These are phyloP conservation scores for Pseudogymnoascus sp. DNA, from an alignment of 2,329 filamentous ascomycete species.

Conservation along the genomic window DNA sequence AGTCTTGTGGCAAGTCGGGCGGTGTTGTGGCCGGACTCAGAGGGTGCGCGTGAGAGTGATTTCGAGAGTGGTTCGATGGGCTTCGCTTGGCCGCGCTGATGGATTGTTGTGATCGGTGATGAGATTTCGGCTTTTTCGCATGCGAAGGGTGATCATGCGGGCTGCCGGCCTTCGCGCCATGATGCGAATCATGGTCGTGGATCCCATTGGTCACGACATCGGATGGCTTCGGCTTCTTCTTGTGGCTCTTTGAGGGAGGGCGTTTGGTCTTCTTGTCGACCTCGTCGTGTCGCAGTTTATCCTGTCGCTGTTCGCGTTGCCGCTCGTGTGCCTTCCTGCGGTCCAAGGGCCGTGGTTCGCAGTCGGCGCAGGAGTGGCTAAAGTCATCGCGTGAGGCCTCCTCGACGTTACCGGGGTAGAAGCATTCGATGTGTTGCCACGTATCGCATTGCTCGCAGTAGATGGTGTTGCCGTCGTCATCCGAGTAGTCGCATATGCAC, in stretches of 20 bases:
- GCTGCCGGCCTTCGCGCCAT: constrained; percentile 41
- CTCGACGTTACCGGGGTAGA: constrained; percentile 68
- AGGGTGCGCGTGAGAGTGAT: constrained; percentile 49
- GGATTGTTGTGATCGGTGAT: constrained; percentile 71
- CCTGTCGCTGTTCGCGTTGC: constrained; percentile 53
- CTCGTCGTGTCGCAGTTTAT: constrained; percentile 38
- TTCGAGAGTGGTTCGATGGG: constrained; percentile 54
- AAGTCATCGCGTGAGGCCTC: constrained; percentile 63
- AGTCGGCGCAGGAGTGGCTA: constrained; percentile 82
- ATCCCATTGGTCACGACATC: constrained; percentile 62
- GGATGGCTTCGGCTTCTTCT: constrained; percentile 74
- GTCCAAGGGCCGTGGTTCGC: constrained; percentile 70
- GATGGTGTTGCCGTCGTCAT: constrained; percentile 96
- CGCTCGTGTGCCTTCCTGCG: constrained; percentile 65
- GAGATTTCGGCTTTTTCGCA: constrained; percentile 72
- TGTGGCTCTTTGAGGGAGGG: constrained; percentile 69
- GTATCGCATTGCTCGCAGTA: constrained; percentile 93
- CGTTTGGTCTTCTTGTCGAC: constrained; percentile 67
- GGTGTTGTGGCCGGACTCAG: constrained; percentile 72
- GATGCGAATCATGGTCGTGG: constrained; percentile 39
- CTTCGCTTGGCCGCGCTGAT: constrained; percentile 57
- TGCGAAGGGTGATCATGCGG: constrained; percentile 45
- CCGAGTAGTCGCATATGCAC: constrained; percentile 88
- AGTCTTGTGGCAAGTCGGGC: constrained; percentile 54
- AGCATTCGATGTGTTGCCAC: constrained; percentile 98